These are phyloP conservation scores for Suillus subluteus DNA, from an alignment of 768 basidiomycete genomes.

Conservation along the genomic window DNA sequence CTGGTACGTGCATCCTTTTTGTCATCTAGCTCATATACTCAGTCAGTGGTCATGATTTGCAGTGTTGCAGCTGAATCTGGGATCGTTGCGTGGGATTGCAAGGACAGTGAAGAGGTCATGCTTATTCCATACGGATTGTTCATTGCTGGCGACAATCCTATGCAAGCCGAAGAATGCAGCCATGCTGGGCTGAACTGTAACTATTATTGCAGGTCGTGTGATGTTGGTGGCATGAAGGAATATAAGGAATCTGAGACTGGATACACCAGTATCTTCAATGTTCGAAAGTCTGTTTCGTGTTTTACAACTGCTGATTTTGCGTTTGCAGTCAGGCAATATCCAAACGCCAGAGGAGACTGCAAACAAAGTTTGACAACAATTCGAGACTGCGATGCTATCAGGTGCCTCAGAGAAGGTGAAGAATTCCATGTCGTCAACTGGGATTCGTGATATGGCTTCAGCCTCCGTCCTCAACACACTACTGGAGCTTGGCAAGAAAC, in stretches of 20 bases:
- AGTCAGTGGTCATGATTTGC: not conserved
- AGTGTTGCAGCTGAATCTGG: conserved; percentile 1
- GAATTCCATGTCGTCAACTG: too few species aligned
- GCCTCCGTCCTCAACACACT: too few species aligned
- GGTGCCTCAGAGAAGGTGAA: too few species aligned
- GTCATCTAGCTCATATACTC: too few species aligned
- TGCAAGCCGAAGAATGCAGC: conserved; percentile 31
- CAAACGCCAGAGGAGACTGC: too few species aligned
- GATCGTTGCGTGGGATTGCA: conserved; percentile 35
- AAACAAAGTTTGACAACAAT: too few species aligned
- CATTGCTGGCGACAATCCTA: conserved; percentile 42
- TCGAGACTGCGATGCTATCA: too few species aligned
- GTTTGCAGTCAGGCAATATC: too few species aligned
- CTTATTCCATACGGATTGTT: conserved; percentile 26
- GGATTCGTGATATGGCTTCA: too few species aligned
- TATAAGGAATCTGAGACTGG: conserved; percentile 38
- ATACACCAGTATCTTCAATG: conserved; percentile 36
- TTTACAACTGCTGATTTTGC: too few species aligned
- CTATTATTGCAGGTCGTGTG: conserved; percentile 43
- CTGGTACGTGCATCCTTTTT: conserved; percentile 22
- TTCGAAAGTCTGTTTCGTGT: too few species aligned
- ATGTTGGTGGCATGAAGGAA: conserved; percentile 38
- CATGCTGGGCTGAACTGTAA: conserved; percentile 45
- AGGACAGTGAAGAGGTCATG: conserved; percentile 22
- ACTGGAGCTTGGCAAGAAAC: too few species aligned